Conservation (phyloP, 2,329 filamentous ascomycete species). For the Sporothrix sp. region DNA sequence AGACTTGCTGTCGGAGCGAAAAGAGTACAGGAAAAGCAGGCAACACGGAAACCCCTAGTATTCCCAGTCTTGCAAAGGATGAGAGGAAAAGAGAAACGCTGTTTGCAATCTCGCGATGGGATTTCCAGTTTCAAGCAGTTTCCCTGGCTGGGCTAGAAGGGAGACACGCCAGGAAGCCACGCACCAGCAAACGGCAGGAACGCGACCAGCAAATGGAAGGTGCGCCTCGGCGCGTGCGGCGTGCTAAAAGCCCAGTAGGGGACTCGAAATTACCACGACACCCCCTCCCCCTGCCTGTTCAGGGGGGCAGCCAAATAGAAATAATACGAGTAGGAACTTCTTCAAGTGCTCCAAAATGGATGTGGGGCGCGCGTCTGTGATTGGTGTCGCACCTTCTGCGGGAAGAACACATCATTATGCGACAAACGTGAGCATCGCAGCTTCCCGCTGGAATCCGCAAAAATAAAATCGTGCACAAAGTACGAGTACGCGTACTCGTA, state of each 20-base stretch:
- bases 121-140: slow-evolving; percentile 2
- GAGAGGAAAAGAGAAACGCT: not conserved
- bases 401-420: slow-evolving; percentile 5
- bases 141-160: slow-evolving; percentile 1
- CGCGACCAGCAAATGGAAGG: slow-evolving; percentile 9
- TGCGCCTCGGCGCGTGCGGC: slow-evolving; percentile 1
- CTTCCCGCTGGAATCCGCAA: not conserved
- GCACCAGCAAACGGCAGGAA: slow-evolving; percentile 6
- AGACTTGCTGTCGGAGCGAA: not conserved
- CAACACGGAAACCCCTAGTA: slow-evolving; percentile 2
- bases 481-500: too few relatives aligned
- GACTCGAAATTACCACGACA: slow-evolving; percentile 3
- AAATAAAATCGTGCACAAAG: not conserved
- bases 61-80: not conserved
- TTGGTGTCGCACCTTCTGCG: slow-evolving; percentile 7
- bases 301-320: too few relatives aligned
- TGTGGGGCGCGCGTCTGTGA: slow-evolving; percentile 12
- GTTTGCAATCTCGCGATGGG: slow-evolving; percentile 5
- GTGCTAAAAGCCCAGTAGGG: not conserved
- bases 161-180: slow-evolving; percentile 4
- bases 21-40: not conserved
- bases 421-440: not conserved
- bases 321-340: too few relatives aligned
- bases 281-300: slow-evolving; percentile 2
- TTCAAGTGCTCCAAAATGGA: not conserved